Evolutionary conservation across 768 basidiomycete species (phyloP).

Genomic region (Coprinopsis strossmayeri): DNA sequence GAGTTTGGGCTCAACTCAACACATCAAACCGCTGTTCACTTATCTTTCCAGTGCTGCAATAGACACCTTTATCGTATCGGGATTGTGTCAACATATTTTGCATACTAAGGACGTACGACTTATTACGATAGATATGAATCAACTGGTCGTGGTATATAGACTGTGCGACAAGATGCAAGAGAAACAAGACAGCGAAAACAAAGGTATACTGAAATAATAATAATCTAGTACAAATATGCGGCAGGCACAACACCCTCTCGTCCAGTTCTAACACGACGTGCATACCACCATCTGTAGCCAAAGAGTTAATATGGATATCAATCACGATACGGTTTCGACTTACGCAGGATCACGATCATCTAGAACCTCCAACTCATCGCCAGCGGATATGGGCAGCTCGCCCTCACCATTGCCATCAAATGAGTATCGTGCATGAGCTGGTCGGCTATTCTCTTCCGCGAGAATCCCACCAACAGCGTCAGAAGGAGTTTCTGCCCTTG

Average conservation of each 20-base stretch:
- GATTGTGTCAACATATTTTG: neutral
- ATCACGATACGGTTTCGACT: slow-evolving; percentile 22
- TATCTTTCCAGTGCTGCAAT: slow-evolving; percentile 15
- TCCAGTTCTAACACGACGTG: slow-evolving; percentile 71
- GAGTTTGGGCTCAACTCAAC: slow-evolving; percentile 26
- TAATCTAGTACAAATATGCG: slow-evolving; percentile 75
- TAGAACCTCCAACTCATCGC: slow-evolving; percentile 67
- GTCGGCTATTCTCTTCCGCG: slow-evolving; percentile 64
- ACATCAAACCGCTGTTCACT: slow-evolving; percentile 3
- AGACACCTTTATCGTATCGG: neutral
- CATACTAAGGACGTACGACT: neutral
- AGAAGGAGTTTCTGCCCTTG: slow-evolving; percentile 77
- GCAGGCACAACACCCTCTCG: slow-evolving; percentile 89
- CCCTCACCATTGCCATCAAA: slow-evolving; percentile 78
- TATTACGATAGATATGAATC: neutral
- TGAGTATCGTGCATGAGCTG: slow-evolving; percentile 76
- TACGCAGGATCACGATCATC: slow-evolving; percentile 79
- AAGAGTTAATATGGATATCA: neutral
- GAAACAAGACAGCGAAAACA: slow-evolving; percentile 27
- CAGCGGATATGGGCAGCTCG: slow-evolving; percentile 63
- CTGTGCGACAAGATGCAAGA: slow-evolving; percentile 12
- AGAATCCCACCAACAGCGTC: slow-evolving; percentile 61
- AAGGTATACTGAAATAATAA: slow-evolving; percentile 28
- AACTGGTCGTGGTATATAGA: slow-evolving; percentile 3
- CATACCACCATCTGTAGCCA: slow-evolving; percentile 84